Base-by-base conservation (phyloP, 148 eudicot genomes). In the Diospyros lotus region DNA sequence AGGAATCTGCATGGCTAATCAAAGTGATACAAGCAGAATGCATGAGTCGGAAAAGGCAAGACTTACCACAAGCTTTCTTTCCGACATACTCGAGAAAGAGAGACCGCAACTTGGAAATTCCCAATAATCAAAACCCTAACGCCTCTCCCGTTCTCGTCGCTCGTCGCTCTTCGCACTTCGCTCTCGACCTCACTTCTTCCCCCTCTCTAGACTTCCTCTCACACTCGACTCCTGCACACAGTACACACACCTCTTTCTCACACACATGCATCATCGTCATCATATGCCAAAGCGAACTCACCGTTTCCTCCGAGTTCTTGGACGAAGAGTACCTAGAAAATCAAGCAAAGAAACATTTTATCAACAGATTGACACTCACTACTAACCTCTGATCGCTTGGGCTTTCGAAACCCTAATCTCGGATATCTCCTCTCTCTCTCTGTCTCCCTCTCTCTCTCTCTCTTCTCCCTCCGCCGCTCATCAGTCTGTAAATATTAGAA, bases 211-310 rank as follows among this genome's bases (percentile, higher is more conserved):
- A 77, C 83, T n/a, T n/a, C n/a, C 94, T 78, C 97, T 88, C 97
- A 89, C 90, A 74, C 93, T 81, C 91, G 89, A 78, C 78, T 63
- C 97, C 97, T 95, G 98, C 98, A 95, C 84, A 86, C 81, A 76
- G 86, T 71, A 90, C 81, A 89, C 87, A 90, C 90, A 88, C 91
- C 97, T 92, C 98, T 90, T 87, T 92, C 97, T 92, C 98, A 90
- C 98, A 85, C 93, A 86, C 82, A 85, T 51, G 73, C 81, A 48
- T 48, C 52, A 86, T 76, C 86, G 76, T 83, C 86, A 76, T 82
- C 84, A 67, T 63, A 73, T 64, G 59, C 79, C 76, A 72, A 78
- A 61, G 64, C 82, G 72, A 79, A 80, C 82, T 79, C 89, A 80
- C 82, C 79, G 18, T 73, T 66, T 39, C 41, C 52, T 18, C 66